These are phyloP conservation scores for Scortechinia acanthostroma DNA, from an alignment of 2,329 filamentous ascomycete genomes.

Conservation along the genomic window DNA sequence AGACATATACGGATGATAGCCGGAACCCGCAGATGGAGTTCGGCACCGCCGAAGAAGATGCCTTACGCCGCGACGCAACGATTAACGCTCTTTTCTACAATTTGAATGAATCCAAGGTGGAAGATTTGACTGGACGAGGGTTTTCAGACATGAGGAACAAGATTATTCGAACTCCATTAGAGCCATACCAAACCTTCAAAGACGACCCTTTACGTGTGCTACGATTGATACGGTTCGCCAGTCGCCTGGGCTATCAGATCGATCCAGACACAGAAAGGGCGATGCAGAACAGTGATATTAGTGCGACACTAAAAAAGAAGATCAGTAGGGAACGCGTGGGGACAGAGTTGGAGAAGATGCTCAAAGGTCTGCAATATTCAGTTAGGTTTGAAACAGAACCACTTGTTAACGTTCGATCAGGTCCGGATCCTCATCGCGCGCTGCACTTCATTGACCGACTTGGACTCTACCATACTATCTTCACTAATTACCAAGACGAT, in stretches of 20 bases:
- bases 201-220: slow-evolving; percentile 87
- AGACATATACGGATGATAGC: slow-evolving; percentile 82
- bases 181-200: slow-evolving; percentile 85
- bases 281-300: slow-evolving; percentile 76
- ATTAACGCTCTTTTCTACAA: slow-evolving; percentile 97
- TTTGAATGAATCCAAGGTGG: slow-evolving; percentile 68
- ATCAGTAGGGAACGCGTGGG: slow-evolving; percentile 89
- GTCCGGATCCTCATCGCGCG: not conserved
- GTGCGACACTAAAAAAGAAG: slow-evolving; percentile 73
- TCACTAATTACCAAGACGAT: not conserved
- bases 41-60: slow-evolving; percentile 85
- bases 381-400: too few relatives aligned
- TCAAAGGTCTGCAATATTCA: slow-evolving; percentile 56
- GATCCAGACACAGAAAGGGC: slow-evolving; percentile 59
- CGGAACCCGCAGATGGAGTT: slow-evolving; percentile 90
- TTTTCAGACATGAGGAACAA: slow-evolving; percentile 66
- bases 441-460: not conserved
- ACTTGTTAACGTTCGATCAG: too few relatives aligned
- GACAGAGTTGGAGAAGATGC: slow-evolving; percentile 83
- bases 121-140: slow-evolving; percentile 74
- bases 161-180: slow-evolving; percentile 77
- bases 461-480: not conserved
- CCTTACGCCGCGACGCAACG: slow-evolving; percentile 80
- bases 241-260: slow-evolving; percentile 73
- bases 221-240: slow-evolving; percentile 82